Evolutionary conservation across 805 yeast species (phyloP).

Genomic region (Cyberlindnera subsufficiens): DNA sequence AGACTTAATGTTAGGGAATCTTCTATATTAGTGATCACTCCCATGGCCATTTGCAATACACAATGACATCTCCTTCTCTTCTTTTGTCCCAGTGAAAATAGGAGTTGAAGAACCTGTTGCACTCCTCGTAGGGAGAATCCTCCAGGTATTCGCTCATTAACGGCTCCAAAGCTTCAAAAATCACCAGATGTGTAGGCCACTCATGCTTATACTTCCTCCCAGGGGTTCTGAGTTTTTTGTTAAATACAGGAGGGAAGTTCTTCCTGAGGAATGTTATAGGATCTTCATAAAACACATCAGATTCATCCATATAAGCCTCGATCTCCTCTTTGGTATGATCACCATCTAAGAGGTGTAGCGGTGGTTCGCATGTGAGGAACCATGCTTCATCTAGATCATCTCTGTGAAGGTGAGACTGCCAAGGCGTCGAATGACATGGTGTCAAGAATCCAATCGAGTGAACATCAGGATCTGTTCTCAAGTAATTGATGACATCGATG

Average conservation of each 20-base stretch:
- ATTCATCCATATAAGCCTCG: conserved; percentile 67
- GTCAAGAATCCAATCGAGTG: conserved; percentile 72
- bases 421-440: conserved; percentile 98
- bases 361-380: conserved; percentile 92
- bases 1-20: background rate
- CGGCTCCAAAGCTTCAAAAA: conserved; percentile 60
- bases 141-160: conserved; percentile 35
- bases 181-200: conserved; percentile 73
- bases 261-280: conserved; percentile 50
- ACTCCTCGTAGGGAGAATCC: conserved; percentile 37
- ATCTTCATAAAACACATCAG: conserved; percentile 73
- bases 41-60: conserved; percentile 43
- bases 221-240: conserved; percentile 18
- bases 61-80: conserved; percentile 71
- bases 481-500: conserved; percentile 52
- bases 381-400: conserved; percentile 43
- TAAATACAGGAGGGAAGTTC: conserved; percentile 41
- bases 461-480: conserved; percentile 38
- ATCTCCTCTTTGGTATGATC: conserved; percentile 29
- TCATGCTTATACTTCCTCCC: conserved; percentile 28
- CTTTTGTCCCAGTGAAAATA: conserved; percentile 83
- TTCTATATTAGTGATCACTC: conserved; percentile 12
- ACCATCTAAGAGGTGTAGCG: conserved; percentile 36
- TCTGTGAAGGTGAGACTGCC: conserved; percentile 79
- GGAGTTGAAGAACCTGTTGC: conserved; percentile 65